A percentile compares a stretch with the other conserved stretches of the same genome.
phyloP scores from a whole-genome alignment of 2,329 filamentous ascomycete genomes.

The Penicillium sp. region DNA sequence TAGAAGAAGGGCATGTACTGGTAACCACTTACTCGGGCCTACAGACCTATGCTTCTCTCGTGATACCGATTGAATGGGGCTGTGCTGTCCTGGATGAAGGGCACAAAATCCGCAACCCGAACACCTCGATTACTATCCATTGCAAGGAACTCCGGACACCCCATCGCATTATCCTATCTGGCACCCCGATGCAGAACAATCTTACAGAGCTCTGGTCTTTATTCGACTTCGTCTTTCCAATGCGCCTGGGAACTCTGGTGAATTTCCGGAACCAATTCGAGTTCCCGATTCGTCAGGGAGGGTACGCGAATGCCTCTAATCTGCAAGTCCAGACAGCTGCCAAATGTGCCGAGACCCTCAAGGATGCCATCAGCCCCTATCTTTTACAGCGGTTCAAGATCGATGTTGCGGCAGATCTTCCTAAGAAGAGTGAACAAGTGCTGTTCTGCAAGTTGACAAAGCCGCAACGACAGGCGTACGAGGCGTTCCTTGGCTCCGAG shows the following conservation, averaged over 20 bases:
- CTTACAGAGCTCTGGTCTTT: constrained; percentile 90
- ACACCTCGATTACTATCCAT: constrained; percentile 85
- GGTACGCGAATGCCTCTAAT: constrained; percentile 90
- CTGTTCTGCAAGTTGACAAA: constrained; percentile 86
- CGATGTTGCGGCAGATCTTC: constrained; percentile 85
- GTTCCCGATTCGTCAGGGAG: constrained; percentile 82
- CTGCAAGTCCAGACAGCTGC: constrained; percentile 88
- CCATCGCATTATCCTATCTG: constrained; percentile 85
- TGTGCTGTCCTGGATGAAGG: constrained; percentile 94
- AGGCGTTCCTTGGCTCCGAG: constrained; percentile 68
- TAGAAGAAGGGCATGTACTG: constrained; percentile 77
- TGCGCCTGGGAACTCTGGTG: constrained; percentile 83
- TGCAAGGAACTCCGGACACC: constrained; percentile 88
- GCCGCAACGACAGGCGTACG: constrained; percentile 69
- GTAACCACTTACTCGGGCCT: constrained; percentile 93
- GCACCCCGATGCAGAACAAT: constrained; percentile 97
- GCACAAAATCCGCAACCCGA: constrained; percentile 95
- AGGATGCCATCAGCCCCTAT: constrained; percentile 88
- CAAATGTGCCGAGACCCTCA: constrained; percentile 85
- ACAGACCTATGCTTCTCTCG: constrained; percentile 78
- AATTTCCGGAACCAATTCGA: constrained; percentile 88
- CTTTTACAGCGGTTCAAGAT: constrained; percentile 84
- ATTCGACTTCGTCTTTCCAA: constrained; percentile 95
- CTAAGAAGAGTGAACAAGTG: constrained; percentile 92
- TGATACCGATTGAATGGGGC: constrained; percentile 75